These are phyloP conservation scores for Biscutella laevigata DNA, from an alignment of 441 rosid genomes.

Conservation along the genomic window DNA sequence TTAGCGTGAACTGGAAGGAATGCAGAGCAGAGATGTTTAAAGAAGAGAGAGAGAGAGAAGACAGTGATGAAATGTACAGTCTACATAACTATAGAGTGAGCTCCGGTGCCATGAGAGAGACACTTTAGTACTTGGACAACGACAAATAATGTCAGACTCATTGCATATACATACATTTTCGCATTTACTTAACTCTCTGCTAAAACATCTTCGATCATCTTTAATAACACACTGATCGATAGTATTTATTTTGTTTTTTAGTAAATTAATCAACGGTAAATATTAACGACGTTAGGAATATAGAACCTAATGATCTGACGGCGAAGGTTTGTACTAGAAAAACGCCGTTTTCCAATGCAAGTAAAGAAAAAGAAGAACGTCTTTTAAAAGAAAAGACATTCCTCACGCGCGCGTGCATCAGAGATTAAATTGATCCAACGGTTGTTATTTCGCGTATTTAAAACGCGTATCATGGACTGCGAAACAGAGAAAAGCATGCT, in stretches of 20 bases:
- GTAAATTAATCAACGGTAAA: constrained; percentile 40
- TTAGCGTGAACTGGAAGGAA: constrained; percentile 78
- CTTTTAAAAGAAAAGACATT: constrained; percentile 22
- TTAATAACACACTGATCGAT: constrained; percentile 12
- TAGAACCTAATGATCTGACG: constrained; percentile 21
- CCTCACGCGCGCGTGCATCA: constrained; percentile 14
- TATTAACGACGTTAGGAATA: constrained; percentile 43
- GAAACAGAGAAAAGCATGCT: constrained; percentile 7
- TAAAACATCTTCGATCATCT: constrained; percentile 13
- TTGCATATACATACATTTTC: constrained; percentile 1
- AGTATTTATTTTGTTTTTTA: constrained; percentile 4
- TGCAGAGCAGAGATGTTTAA: constrained; percentile 40
- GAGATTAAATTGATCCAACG: not conserved
- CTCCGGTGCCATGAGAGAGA: constrained; percentile 23
- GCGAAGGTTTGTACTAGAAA: constrained; percentile 13
- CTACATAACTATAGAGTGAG: constrained; percentile 18
- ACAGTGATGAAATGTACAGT: no score
- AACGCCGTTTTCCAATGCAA: constrained; percentile 29
- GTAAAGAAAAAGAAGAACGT: not conserved
- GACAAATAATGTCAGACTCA: constrained; percentile 30
- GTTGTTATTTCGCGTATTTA: not conserved
- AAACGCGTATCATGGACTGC: not conserved
- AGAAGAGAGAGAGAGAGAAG: constrained; percentile 38
- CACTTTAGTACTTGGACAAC: constrained; percentile 21
- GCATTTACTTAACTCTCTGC: not conserved